These are phyloP conservation scores for Sclerotinia borealis DNA, from an alignment of 2,329 filamentous ascomycete species.

Conservation along the genomic window DNA sequence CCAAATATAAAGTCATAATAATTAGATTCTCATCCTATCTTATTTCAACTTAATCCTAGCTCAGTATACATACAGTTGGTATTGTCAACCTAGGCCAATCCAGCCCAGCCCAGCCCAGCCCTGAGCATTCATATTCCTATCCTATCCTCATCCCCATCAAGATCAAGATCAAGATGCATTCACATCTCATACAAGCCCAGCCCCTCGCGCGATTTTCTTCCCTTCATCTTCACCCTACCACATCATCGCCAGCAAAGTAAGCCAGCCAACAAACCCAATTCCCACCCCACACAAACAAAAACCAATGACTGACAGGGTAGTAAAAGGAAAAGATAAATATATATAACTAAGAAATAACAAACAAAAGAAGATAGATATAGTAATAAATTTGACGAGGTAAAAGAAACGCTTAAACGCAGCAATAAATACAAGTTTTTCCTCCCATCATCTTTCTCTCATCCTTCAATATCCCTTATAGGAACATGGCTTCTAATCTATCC, in stretches of 20 bases:
- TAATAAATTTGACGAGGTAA: not conserved
- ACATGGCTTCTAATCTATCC: conserved; percentile 24
- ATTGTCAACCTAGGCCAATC: not conserved
- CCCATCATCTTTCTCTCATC: not conserved
- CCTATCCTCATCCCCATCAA: not conserved
- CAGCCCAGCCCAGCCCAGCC: not conserved
- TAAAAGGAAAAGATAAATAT: conserved; percentile 1
- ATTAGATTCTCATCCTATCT: not conserved
- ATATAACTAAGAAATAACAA: not conserved
- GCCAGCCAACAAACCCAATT: not conserved
- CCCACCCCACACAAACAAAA: not conserved
- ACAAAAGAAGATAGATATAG: not conserved
- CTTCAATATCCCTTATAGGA: conserved; percentile 16
- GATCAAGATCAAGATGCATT: not conserved
- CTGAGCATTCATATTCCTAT: not conserved
- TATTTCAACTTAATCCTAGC: not conserved
- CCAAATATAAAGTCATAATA: not conserved
- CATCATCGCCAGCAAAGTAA: not conserved
- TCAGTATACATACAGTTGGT: too few relatives aligned
- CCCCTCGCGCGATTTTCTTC: not conserved
- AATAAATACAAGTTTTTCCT: conserved; percentile 14
- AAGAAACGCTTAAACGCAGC: conserved; percentile 24
- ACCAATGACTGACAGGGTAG: not conserved
- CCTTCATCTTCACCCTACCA: too few relatives aligned
- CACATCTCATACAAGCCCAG: not conserved